Evolutionary conservation across 768 basidiomycete genomes (phyloP), one percentile per base, ranked within the genome.

Genomic region (Xanthoconium purpureum): DNA sequence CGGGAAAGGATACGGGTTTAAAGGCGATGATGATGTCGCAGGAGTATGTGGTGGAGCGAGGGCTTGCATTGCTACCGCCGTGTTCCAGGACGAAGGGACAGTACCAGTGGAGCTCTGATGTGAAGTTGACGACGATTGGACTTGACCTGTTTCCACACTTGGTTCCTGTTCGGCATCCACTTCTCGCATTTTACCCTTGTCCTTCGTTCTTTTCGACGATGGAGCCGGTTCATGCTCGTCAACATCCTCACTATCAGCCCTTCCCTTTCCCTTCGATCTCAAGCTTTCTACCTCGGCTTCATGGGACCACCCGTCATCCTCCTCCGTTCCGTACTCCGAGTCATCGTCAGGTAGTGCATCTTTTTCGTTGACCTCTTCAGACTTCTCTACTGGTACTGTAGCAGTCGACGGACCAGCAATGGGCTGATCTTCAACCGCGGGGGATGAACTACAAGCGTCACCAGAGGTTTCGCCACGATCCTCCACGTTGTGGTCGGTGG

Each of bases 1-100:
- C 0, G 84, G 85, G 63, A 79, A 80, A 0, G 84, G 85, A 67
- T 81, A 88, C 2, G 87, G 87, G 55, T 87, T 87, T 0, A 75
- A 74, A 18, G 72, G 66, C 6, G 61, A 61, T 33, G 39, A 44
- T 30, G 49, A 37, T 17, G 55, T 46, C 28, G 53, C 14, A 36
- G 40, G 7, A 7, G 17, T 2, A 39, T 58, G 33, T 42, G 48
- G 47, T 36, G 47, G 15, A 29, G 32, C 45, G 20, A 32, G 38
- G 18, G 50, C 3, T 15, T 35, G 47, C 47, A 15, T 33, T 18
- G 46, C n/a, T 15, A 56, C 57, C 6, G 55, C 44, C 33, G 9
- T 18, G 13, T 50, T 61, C 32, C 56, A 48, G 40, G 65, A 52
- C 9, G 57, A 46, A 39, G 50, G 58, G 32, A 36, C 30, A 17